Percentiles rank a stretch among this genome's conserved stretches.
Evolutionary conservation across 768 basidiomycete species (phyloP).

Genomic region (Pulveroboletus sp.): DNA sequence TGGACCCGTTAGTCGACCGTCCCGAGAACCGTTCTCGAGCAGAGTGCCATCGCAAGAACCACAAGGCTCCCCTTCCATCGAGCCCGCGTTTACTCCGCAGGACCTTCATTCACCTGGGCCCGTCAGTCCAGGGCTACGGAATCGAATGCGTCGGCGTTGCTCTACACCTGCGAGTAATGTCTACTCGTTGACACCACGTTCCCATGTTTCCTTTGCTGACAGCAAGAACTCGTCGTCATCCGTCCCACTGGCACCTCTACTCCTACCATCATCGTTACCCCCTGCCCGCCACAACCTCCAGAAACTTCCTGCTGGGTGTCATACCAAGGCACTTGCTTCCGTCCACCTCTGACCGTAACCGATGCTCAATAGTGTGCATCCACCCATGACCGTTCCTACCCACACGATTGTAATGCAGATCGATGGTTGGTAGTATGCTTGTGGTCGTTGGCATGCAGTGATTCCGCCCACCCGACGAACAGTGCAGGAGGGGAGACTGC

Average conservation of each 20-base stretch:
- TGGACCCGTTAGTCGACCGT: constrained; percentile 28
- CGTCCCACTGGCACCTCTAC: constrained; percentile 32
- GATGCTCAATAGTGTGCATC: constrained; percentile 35
- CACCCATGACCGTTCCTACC: constrained; percentile 34
- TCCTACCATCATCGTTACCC: too few relatives aligned
- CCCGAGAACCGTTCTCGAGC: background rate
- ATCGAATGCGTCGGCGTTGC: constrained; percentile 13
- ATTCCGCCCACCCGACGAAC: constrained; percentile 45
- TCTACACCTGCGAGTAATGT: constrained; percentile 5
- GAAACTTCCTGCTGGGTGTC: constrained; percentile 35
- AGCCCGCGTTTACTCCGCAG: background rate
- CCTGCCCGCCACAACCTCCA: constrained; percentile 35
- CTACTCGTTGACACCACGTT: background rate
- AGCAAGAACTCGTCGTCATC: constrained; percentile 28
- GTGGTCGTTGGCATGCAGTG: constrained; percentile 52
- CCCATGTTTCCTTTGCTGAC: background rate
- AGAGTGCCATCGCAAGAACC: background rate
- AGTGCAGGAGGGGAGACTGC: constrained; percentile 29
- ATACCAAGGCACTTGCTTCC: too few relatives aligned
- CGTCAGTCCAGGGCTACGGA: constrained; percentile 1
- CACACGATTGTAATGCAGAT: constrained; percentile 20
- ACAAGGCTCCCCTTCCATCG: background rate
- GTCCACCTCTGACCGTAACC: too few relatives aligned
- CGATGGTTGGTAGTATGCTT: constrained; percentile 43
- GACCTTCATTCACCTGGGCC: background rate